phyloP scores from a whole-genome alignment of 1,139 yeast species.

The Candida sp. region DNA sequence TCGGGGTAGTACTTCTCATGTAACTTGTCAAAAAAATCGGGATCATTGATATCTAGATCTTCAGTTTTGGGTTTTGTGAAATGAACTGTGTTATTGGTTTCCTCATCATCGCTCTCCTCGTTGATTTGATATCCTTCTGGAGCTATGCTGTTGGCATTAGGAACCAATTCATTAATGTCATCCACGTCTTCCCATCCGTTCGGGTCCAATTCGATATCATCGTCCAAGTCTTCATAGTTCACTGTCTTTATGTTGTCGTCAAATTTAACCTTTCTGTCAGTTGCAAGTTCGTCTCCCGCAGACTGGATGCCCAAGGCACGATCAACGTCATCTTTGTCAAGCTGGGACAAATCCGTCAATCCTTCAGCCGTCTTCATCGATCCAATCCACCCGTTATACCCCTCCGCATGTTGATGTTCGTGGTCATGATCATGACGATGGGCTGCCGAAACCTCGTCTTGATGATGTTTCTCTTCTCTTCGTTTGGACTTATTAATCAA shows the following conservation, averaged over 20 bases:
- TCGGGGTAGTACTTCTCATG: slow-evolving; percentile 91
- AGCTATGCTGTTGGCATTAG: slow-evolving; percentile 33
- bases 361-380: slow-evolving; percentile 50
- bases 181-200: slow-evolving; percentile 49
- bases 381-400: slow-evolving; percentile 79
- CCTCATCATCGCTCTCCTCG: slow-evolving; percentile 42
- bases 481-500: slow-evolving; percentile 48
- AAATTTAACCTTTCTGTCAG: slow-evolving; percentile 18
- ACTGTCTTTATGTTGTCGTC: slow-evolving; percentile 40
- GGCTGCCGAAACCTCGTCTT: slow-evolving; percentile 5
- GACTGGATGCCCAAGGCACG: slow-evolving; percentile 36
- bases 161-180: slow-evolving; percentile 35
- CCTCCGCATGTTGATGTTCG: slow-evolving; percentile 54
- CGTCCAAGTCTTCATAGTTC: slow-evolving; percentile 38
- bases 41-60: slow-evolving; percentile 68
- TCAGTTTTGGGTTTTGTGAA: slow-evolving; percentile 56
- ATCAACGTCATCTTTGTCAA: slow-evolving; percentile 43
- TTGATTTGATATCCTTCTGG: slow-evolving; percentile 50
- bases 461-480: slow-evolving; percentile 24
- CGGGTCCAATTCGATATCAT: slow-evolving; percentile 32
- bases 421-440: slow-evolving; percentile 35
- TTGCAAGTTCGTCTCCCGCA: no score
- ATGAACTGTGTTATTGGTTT: slow-evolving; percentile 47
- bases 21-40: slow-evolving; percentile 75
- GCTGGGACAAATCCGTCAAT: slow-evolving; percentile 32